A percentile compares a stretch with the other conserved stretches of the same genome.
These are phyloP conservation scores for Trichoderma sp. DNA, from an alignment of 2,329 filamentous ascomycete genomes.

Conservation along the genomic window DNA sequence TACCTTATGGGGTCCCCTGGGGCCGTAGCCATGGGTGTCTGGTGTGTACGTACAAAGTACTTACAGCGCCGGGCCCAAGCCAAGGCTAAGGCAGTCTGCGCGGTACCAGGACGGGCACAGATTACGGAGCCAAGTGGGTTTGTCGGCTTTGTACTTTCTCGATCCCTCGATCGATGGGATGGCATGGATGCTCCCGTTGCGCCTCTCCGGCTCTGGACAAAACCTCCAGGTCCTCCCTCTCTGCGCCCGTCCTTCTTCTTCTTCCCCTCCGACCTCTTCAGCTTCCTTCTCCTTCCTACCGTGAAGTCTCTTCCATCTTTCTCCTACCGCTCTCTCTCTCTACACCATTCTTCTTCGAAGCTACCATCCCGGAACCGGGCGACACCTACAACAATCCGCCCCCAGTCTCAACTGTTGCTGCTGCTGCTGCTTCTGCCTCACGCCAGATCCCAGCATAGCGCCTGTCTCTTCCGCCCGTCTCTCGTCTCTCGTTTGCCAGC, in stretches of 20 bases:
- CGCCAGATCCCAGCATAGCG: background rate
- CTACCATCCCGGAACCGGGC: too few relatives aligned
- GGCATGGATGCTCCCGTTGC: conserved; percentile 37
- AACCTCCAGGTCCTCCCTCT: conserved; percentile 37
- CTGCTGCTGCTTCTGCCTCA: background rate
- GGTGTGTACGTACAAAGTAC: too few relatives aligned
- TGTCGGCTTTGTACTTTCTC: conserved; percentile 31
- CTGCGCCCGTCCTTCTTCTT: conserved; percentile 27
- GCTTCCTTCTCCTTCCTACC: conserved; percentile 29
- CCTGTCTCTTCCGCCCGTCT: background rate
- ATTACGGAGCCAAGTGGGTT: conserved; percentile 23
- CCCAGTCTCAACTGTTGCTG: background rate
- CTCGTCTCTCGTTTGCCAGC: conserved; percentile 17
- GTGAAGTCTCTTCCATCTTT: background rate
- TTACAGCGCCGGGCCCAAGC: background rate
- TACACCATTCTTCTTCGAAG: background rate
- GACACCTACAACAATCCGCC: too few relatives aligned
- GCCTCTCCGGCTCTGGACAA: conserved; percentile 37
- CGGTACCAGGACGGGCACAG: background rate
- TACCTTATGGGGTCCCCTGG: too few relatives aligned
- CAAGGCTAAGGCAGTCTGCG: background rate
- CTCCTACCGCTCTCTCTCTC: background rate
- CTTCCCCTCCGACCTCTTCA: conserved; percentile 15
- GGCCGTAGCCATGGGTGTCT: too few relatives aligned
- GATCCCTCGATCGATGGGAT: conserved; percentile 42